phyloP scores from a whole-genome alignment of 768 basidiomycete species.

The Lenzites betulinus region DNA sequence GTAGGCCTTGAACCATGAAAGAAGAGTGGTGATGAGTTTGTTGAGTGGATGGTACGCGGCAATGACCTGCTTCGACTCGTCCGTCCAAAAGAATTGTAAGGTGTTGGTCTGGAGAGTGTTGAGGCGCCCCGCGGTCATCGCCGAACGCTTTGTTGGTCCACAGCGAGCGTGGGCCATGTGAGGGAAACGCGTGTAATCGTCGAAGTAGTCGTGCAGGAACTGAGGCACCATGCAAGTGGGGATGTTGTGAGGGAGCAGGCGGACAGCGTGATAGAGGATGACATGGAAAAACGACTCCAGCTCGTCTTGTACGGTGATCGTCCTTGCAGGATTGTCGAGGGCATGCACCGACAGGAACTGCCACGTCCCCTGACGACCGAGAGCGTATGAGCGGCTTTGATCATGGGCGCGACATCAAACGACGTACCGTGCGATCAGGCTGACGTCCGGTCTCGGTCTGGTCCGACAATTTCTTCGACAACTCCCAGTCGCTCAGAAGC shows the following conservation, averaged over 20 bases:
- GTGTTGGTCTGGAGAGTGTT: background rate
- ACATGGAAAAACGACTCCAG: constrained; percentile 16
- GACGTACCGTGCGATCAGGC: background rate
- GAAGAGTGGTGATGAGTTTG: background rate
- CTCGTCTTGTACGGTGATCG: constrained; percentile 6
- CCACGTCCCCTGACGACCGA: background rate
- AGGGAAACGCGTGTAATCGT: background rate
- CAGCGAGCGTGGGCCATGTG: too few species aligned
- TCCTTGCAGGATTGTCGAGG: background rate
- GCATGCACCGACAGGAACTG: constrained; percentile 9
- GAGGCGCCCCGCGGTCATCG: background rate
- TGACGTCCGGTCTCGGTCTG: background rate
- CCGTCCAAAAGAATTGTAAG: too few species aligned
- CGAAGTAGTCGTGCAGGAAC: constrained; percentile 15
- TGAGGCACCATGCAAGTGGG: constrained; percentile 5
- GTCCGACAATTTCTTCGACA: background rate
- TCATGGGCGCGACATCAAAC: background rate
- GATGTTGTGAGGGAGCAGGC: constrained; percentile 17
- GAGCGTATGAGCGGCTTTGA: background rate
- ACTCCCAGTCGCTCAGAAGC: constrained; percentile 13
- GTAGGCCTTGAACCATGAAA: too few species aligned
- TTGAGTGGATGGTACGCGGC: background rate
- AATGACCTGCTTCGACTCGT: background rate
- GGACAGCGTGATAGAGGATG: constrained; percentile 11
- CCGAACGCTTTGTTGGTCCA: too few species aligned